Conservation (phyloP, 495 filamentous ascomycete genomes). For the Aspergillus bertholletiae region DNA sequence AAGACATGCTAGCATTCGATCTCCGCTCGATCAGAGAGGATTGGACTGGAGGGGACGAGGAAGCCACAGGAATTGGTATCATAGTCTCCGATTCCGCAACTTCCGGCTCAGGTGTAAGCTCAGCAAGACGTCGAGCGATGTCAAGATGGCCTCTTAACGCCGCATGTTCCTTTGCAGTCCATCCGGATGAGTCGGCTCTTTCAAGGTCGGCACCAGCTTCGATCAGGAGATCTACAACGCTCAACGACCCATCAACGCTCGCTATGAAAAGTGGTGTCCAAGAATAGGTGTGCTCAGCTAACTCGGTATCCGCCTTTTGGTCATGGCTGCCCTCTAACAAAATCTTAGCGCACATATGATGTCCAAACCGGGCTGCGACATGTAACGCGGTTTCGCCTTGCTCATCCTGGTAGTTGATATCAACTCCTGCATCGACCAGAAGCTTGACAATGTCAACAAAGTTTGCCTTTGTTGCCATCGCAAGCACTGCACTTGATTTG, state of each 20-base stretch:
- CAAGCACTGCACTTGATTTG: constrained; percentile 86
- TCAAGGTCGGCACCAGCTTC: constrained; percentile 71
- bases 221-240: constrained; percentile 73
- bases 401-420: constrained; percentile 90
- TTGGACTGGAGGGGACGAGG: constrained; percentile 40
- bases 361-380: constrained; percentile 84
- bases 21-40: constrained; percentile 52
- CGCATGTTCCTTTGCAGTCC: constrained; percentile 93
- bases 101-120: constrained; percentile 42
- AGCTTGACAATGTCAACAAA: constrained; percentile 78
- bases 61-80: constrained; percentile 31
- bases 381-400: constrained; percentile 93
- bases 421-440: constrained; percentile 84
- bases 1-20: constrained; percentile 42
- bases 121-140: constrained; percentile 66
- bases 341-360: constrained; percentile 71
- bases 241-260: constrained; percentile 77
- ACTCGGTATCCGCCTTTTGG: constrained; percentile 71
- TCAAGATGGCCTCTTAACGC: constrained; percentile 79
- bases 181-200: constrained; percentile 77
- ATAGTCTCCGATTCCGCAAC: constrained; percentile 31
- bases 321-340: constrained; percentile 64
- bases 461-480: constrained; percentile 81
- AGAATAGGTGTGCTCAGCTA: constrained; percentile 78
- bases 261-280: constrained; percentile 95